These are phyloP conservation scores for Tolypocladium paradoxum DNA, from an alignment of 2,329 filamentous ascomycete species.

Conservation along the genomic window DNA sequence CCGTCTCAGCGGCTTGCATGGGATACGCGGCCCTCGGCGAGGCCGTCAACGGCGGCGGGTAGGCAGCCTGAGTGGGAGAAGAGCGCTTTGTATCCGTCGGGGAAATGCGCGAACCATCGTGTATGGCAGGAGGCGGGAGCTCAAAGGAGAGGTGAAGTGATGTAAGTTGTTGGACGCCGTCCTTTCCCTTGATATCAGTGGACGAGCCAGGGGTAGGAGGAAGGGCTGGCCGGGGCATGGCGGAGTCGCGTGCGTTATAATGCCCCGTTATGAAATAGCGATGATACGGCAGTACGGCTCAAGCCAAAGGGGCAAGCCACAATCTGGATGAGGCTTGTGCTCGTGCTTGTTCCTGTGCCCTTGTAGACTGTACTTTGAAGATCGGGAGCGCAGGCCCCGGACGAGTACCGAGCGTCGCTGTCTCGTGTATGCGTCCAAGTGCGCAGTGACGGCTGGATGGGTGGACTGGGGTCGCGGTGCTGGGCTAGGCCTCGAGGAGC, in stretches of 20 bases:
- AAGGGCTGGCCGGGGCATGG: slow-evolving; percentile 21
- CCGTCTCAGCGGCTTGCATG: slow-evolving; percentile 38
- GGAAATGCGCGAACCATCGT: slow-evolving; percentile 32
- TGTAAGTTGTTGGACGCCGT: slow-evolving; percentile 48
- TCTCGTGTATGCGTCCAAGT: neutral
- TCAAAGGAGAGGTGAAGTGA: slow-evolving; percentile 60
- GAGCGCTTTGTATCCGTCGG: slow-evolving; percentile 20
- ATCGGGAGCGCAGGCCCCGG: neutral
- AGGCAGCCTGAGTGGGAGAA: slow-evolving; percentile 10
- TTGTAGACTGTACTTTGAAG: neutral
- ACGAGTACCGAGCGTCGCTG: neutral
- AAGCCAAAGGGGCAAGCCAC: neutral
- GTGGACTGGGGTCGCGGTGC: neutral
- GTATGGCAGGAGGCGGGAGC: slow-evolving; percentile 66
- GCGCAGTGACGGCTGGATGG: neutral
- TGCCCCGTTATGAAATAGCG: neutral
- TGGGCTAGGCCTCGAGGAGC: neutral
- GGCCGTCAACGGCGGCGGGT: slow-evolving; percentile 6
- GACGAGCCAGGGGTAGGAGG: slow-evolving; percentile 73
- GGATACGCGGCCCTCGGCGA: slow-evolving; percentile 25
- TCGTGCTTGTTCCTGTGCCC: neutral
- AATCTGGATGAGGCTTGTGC: neutral
- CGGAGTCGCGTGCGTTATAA: slow-evolving; percentile 4
- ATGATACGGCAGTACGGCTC: neutral
- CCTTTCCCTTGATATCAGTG: slow-evolving; percentile 66